Evolutionary conservation across 768 basidiomycete species (phyloP).

Genomic region (Collybiopsis confluens): DNA sequence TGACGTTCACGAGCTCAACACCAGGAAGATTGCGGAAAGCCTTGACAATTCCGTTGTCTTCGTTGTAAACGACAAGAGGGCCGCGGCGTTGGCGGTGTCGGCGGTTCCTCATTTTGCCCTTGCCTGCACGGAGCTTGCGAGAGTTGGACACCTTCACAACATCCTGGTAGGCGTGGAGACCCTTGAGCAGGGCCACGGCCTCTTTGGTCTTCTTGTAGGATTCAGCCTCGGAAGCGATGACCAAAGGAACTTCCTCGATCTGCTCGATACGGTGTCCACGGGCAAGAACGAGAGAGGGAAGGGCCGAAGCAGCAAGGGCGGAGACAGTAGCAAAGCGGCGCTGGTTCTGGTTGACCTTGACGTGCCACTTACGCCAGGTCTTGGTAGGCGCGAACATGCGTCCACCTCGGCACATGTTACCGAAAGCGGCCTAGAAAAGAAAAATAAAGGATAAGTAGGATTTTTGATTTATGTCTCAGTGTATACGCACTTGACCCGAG

Average conservation of each 20-base stretch:
- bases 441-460: constrained; percentile 9
- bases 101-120: constrained; percentile 96
- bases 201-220: constrained; percentile 95
- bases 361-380: constrained; percentile 99
- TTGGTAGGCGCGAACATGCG: constrained; percentile 99
- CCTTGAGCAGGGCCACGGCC: constrained; percentile 90
- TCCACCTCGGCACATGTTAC: constrained; percentile 99
- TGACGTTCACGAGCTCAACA: constrained; percentile 94
- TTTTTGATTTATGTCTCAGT: too few species aligned
- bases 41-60: constrained; percentile 96
- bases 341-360: constrained; percentile 99
- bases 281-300: constrained; percentile 97
- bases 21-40: constrained; percentile 99
- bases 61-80: constrained; percentile 94
- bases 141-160: constrained; percentile 97
- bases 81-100: constrained; percentile 96
- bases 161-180: constrained; percentile 84
- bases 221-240: constrained; percentile 75
- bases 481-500: constrained; percentile 84
- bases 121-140: constrained; percentile 93
- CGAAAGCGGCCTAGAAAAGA: constrained; percentile 83
- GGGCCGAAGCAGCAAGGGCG: constrained; percentile 94
- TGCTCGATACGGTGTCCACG: constrained; percentile 99
- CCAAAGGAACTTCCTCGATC: constrained; percentile 94
- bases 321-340: constrained; percentile 97